These are phyloP conservation scores for Huiozyma naganishii DNA, from an alignment of 805 yeast genomes.

Conservation along the genomic window DNA sequence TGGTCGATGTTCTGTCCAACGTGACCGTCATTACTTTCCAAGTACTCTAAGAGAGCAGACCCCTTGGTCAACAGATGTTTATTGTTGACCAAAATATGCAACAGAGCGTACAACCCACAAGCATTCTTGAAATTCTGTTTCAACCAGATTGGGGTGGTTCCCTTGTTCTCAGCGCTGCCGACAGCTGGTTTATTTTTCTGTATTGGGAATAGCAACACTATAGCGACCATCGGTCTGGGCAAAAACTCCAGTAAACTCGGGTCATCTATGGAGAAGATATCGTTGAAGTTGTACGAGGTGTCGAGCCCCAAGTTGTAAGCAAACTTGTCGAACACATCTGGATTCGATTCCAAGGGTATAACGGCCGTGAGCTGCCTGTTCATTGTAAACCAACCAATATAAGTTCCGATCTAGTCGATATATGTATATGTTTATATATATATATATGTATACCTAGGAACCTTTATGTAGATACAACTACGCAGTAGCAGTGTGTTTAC, in stretches of 20 bases:
- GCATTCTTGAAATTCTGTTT: constrained; percentile 79
- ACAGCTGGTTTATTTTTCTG: constrained; percentile 27
- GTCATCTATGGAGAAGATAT: constrained; percentile 77
- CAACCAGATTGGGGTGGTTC: constrained; percentile 47
- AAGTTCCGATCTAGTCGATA: too few species aligned
- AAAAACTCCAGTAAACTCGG: constrained; percentile 68
- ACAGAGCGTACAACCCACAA: constrained; percentile 83
- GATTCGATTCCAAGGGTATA: constrained; percentile 86
- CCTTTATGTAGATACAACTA: too few species aligned
- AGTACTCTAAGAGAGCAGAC: constrained; percentile 14
- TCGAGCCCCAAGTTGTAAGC: constrained; percentile 60
- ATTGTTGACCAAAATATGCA: constrained; percentile 47
- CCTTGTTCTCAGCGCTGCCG: constrained; percentile 2
- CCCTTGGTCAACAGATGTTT: constrained; percentile 15
- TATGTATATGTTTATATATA: too few species aligned
- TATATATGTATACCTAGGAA: too few species aligned
- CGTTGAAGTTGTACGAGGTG: constrained; percentile 53
- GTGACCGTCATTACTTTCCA: constrained; percentile 27
- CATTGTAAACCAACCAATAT: constrained; percentile 4
- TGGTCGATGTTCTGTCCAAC: neutral
- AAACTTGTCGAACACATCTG: constrained; percentile 65
- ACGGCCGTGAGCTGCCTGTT: constrained; percentile 32
- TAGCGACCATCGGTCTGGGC: constrained; percentile 70
- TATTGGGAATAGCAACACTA: constrained; percentile 77
- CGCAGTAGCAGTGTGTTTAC: too few species aligned